Evolutionary conservation across 306 rosid genomes (phyloP).

Genomic region (Casuarina cunninghamiana): DNA sequence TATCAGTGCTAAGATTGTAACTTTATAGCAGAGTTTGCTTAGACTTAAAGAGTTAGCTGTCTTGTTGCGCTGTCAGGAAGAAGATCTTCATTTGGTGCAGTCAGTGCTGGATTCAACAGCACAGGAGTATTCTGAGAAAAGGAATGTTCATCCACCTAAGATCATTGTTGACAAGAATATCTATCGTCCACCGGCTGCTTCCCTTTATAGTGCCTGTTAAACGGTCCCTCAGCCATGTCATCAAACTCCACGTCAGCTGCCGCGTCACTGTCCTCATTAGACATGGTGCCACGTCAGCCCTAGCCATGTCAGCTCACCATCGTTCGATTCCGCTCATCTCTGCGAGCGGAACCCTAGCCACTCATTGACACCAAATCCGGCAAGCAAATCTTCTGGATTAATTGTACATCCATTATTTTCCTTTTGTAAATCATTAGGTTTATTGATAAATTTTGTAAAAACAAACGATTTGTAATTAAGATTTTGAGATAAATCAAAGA

Average conservation of each 20-base stretch:
- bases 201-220: slow-evolving; percentile 52
- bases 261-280: background rate
- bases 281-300: too few species aligned
- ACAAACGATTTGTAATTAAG: background rate
- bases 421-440: too few species aligned
- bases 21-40: too few species aligned
- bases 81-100: slow-evolving; percentile 70
- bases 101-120: slow-evolving; percentile 72
- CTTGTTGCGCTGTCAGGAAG: slow-evolving; percentile 81
- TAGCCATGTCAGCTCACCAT: too few species aligned
- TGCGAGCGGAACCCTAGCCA: too few species aligned
- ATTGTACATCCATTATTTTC: too few species aligned
- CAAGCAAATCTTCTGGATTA: too few species aligned
- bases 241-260: slow-evolving; percentile 30
- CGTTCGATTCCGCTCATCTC: too few species aligned
- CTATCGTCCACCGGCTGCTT: slow-evolving; percentile 86
- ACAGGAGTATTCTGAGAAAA: slow-evolving; percentile 73
- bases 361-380: too few species aligned
- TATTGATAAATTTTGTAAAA: too few species aligned
- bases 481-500: background rate
- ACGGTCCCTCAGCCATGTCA: slow-evolving; percentile 35
- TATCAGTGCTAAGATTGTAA: too few species aligned
- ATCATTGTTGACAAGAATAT: slow-evolving; percentile 70
- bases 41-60: slow-evolving; percentile 87
- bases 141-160: slow-evolving; percentile 72